A percentile compares a stretch with the other conserved stretches of the same genome.
Evolutionary conservation across 345 rosid genomes (phyloP).

Genomic region (Zanthoxylum bungeanum): DNA sequence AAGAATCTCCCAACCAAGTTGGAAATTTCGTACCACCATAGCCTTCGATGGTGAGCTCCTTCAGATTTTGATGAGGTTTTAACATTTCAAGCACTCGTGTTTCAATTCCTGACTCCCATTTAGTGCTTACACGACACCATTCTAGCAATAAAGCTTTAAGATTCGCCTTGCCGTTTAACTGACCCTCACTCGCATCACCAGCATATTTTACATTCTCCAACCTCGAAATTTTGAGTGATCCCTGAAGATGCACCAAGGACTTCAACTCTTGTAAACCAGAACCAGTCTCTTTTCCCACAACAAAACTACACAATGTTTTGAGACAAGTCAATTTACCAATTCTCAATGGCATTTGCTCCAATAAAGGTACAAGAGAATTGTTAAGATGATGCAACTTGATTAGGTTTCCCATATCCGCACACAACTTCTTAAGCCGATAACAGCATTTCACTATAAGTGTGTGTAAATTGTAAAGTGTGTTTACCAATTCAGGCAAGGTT

Average conservation of each 20-base stretch:
- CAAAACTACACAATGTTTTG: neutral
- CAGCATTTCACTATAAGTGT: conserved; percentile 1
- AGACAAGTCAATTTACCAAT: neutral
- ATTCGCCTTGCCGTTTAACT: conserved; percentile 20
- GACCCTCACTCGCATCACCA: conserved; percentile 17
- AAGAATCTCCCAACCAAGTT: conserved; percentile 17
- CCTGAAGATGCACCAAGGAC: neutral
- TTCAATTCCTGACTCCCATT: neutral
- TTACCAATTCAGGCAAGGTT: neutral
- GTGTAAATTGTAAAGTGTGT: conserved; percentile 5
- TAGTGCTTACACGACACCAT: neutral
- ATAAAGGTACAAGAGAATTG: neutral
- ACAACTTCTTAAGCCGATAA: neutral
- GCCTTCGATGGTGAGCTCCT: neutral
- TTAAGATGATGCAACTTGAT: conserved; percentile 2
- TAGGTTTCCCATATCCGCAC: neutral
- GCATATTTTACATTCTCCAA: neutral
- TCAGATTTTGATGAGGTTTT: conserved; percentile 1
- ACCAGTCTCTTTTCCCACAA: conserved; percentile 8
- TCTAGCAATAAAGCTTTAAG: conserved; percentile 21
- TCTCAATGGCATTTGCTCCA: conserved; percentile 2
- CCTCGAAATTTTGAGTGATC: neutral
- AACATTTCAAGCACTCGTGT: conserved; percentile 1
- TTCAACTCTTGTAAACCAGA: neutral
- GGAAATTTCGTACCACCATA: conserved; percentile 4